phyloP scores from a whole-genome alignment of 176 grass and related monocot genomes.

The Oropetium thomaeum region DNA sequence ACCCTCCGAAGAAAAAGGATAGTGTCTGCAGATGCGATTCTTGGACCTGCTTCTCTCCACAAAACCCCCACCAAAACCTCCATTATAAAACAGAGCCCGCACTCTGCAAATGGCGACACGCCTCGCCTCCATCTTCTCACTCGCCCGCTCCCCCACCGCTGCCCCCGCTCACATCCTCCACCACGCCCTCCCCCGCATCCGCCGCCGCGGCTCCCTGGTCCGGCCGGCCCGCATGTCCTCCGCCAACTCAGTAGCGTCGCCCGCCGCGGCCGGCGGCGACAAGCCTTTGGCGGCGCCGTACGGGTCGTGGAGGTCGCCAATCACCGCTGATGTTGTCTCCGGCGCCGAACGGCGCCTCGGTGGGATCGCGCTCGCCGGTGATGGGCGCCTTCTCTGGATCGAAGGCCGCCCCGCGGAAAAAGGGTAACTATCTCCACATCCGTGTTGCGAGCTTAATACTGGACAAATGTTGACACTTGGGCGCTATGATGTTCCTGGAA shows the following conservation, averaged over 20 bases:
- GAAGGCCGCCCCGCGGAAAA: conserved; percentile 57
- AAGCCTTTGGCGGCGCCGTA: conserved; percentile 40
- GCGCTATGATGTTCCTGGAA: not conserved
- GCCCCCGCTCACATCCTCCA: not conserved
- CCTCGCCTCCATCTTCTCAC: conserved; percentile 17
- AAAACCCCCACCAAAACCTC: not conserved
- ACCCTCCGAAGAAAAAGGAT: no score
- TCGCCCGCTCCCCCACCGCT: not conserved
- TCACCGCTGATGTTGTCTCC: conserved; percentile 52
- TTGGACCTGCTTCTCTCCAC: no score
- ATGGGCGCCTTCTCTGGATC: conserved; percentile 50
- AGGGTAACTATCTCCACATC: conserved; percentile 30
- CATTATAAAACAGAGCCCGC: conserved; percentile 14
- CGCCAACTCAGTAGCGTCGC: not conserved
- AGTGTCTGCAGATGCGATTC: no score
- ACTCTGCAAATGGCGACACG: conserved; percentile 17
- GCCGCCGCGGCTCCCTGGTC: not conserved
- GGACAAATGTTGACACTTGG: not conserved
- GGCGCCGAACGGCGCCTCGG: conserved; percentile 45
- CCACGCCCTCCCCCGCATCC: not conserved
- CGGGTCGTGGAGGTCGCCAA: conserved; percentile 54
- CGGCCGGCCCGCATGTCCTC: conserved; percentile 14
- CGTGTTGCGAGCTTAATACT: not conserved
- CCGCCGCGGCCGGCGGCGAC: not conserved
- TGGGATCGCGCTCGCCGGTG: conserved; percentile 33